Base-by-base conservation (phyloP, 371 early-diverging fungal species). In the Saksenaea vasiformis region DNA sequence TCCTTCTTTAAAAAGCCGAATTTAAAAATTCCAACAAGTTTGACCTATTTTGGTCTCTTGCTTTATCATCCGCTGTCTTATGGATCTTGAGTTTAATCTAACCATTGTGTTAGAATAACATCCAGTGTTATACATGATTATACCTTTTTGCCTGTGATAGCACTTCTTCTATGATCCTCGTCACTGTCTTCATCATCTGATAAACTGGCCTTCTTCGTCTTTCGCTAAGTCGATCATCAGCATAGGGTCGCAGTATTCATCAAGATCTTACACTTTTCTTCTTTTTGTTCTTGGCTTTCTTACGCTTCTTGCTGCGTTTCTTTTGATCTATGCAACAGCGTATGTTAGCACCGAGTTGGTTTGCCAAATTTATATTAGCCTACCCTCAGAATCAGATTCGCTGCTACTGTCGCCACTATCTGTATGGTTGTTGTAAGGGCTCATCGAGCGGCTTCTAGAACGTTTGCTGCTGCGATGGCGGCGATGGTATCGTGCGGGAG, bases 101-200 rank as follows among this genome's bases (percentile, higher is more conserved):
- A 9, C 22, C 51, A 47, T 10, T 53, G 27, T 15, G 17, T 56
- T 5, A 8, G 3, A n/a, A 31, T 53, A 41, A 53, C 27, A 7
- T 10, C 19, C 5, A n/a, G 31, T 15, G 15, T 5, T 28, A 22
- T n/a, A 13, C 13, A 9, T 13, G n/a, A 1, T 19, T 28, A 31
- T 73, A 69, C 73, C 70, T 67, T 73, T 67, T 73, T 73, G 3
- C 73, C 73, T 11, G 73, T 73, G 41, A 73, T 73, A 5, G 61
- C 68, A 60, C 65, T 73, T 41, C 73, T 63, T 55, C 70, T 47
- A 4, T 69, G 44, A 26, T 58, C 63, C 8, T 66, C 60, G 3
- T 54, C 53, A 8, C 31, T 31, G 17, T 39, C 47, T 14, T 44
- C 36, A 24, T 60, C 63, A 13, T 39, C 44, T 22, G 54, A 34